Conservation (phyloP, 2,329 filamentous ascomycete species). For the Chaetomiaceae sp. region DNA sequence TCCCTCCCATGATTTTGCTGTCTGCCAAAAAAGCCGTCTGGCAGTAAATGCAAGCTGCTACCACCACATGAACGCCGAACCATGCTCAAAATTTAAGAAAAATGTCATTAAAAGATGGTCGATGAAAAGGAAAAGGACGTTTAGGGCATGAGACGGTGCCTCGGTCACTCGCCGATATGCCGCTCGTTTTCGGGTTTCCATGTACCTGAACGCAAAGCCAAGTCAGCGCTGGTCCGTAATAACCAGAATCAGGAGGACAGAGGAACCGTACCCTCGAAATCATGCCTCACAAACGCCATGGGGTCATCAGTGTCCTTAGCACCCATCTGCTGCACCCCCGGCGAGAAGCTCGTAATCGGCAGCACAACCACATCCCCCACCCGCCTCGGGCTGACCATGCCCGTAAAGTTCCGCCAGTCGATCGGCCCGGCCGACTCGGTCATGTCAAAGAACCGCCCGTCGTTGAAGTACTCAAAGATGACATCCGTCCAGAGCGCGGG, state of each 20-base stretch:
- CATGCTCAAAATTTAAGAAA: constrained; percentile 14
- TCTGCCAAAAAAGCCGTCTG: constrained; percentile 9
- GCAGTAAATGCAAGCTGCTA: neutral
- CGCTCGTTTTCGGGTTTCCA: constrained; percentile 72
- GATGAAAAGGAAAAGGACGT: constrained; percentile 13
- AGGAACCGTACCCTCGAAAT: constrained; percentile 73
- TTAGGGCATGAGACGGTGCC: constrained; percentile 15
- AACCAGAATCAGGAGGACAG: neutral
- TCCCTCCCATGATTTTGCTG: constrained; percentile 2
- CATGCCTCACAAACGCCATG: constrained; percentile 96
- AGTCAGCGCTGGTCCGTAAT: constrained; percentile 18
- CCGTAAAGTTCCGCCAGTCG: constrained; percentile 83
- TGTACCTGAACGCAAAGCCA: constrained; percentile 50
- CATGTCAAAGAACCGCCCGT: constrained; percentile 83
- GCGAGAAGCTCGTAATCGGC: constrained; percentile 96
- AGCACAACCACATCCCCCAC: constrained; percentile 91
- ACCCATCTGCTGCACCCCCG: constrained; percentile 89
- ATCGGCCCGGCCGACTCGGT: constrained; percentile 65
- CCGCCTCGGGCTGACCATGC: constrained; percentile 76
- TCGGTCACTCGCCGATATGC: constrained; percentile 55
- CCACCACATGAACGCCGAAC: constrained; percentile 17
- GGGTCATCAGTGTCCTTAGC: constrained; percentile 83
- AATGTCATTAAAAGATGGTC: constrained; percentile 12
- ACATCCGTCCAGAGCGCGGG: constrained; percentile 92
- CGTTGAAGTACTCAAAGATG: constrained; percentile 91